phyloP scores from a whole-genome alignment of 2,329 filamentous ascomycete genomes.

The Dryadomyces quercus-mongolicae region DNA sequence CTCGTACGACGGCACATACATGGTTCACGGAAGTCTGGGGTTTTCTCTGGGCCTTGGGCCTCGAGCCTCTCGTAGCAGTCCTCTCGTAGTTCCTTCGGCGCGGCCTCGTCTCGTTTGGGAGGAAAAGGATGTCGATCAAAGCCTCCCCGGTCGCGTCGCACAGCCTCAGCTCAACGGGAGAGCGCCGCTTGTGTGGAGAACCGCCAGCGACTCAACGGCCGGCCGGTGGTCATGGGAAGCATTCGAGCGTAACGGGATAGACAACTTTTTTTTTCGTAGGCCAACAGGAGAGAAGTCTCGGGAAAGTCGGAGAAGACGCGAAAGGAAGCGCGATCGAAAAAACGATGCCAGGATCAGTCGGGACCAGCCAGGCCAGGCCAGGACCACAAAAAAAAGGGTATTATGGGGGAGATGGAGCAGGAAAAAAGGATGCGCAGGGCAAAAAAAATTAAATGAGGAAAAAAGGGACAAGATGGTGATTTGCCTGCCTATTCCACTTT shows the following conservation, averaged over 20 bases:
- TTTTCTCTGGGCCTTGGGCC: too few species aligned
- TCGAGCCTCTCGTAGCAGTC: too few species aligned
- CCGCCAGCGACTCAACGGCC: neutral
- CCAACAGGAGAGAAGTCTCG: neutral
- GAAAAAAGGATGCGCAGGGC: neutral
- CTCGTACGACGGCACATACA: conserved; percentile 5
- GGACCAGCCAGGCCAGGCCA: neutral
- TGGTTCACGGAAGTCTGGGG: too few species aligned
- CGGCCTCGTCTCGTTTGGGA: neutral
- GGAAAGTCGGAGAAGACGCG: neutral
- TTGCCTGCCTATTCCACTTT: neutral
- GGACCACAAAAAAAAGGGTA: neutral
- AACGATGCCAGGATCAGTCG: neutral
- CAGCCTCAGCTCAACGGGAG: neutral
- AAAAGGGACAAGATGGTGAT: neutral
- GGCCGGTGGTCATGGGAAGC: conserved; percentile 2
- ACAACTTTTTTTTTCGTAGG: too few species aligned
- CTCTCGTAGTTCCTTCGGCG: too few species aligned
- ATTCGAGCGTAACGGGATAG: neutral
- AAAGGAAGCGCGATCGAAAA: neutral
- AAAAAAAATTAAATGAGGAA: neutral
- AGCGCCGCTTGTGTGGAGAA: neutral
- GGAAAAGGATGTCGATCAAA: too few species aligned
- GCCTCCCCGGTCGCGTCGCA: neutral
- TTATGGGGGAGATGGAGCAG: neutral